Conservation (phyloP, 2,329 filamentous ascomycete genomes). For the Tolypocladium paradoxum region DNA sequence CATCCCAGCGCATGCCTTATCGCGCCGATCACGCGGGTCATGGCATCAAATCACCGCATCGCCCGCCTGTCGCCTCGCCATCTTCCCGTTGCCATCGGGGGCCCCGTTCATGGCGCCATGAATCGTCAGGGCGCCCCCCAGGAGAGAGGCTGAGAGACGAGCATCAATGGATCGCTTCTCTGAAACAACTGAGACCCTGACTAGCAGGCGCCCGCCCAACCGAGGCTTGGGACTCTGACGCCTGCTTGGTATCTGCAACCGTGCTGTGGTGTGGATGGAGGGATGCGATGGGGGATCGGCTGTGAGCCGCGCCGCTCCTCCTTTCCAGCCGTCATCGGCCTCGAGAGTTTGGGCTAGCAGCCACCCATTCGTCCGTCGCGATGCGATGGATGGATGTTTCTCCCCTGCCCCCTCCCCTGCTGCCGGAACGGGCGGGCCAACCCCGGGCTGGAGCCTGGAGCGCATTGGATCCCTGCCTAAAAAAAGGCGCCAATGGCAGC, state of each 20-base stretch:
- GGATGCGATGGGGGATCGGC: not conserved
- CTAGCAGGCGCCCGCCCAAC: not conserved
- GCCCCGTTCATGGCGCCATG: not conserved
- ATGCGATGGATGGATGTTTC: not conserved
- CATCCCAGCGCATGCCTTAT: not conserved
- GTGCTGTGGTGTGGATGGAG: too few relatives aligned
- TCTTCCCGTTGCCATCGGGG: not conserved
- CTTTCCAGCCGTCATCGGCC: not conserved
- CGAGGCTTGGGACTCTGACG: too few relatives aligned
- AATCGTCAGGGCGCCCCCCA: too few relatives aligned
- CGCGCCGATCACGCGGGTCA: not conserved
- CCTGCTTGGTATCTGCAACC: too few relatives aligned
- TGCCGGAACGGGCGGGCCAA: not conserved
- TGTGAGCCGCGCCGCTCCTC: not conserved
- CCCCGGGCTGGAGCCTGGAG: too few relatives aligned
- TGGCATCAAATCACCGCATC: not conserved
- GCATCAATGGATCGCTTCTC: too few relatives aligned
- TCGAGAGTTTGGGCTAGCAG: not conserved
- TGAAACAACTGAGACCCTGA: too few relatives aligned
- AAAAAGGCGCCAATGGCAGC: not conserved
- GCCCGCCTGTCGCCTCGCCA: too few relatives aligned
- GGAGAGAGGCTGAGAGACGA: not conserved
- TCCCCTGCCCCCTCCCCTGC: too few relatives aligned
- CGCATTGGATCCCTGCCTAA: too few relatives aligned
- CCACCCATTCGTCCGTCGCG: not conserved